Evolutionary conservation across 169 alveolate genomes (phyloP).

Genomic region (Plasmodium yoelii): DNA sequence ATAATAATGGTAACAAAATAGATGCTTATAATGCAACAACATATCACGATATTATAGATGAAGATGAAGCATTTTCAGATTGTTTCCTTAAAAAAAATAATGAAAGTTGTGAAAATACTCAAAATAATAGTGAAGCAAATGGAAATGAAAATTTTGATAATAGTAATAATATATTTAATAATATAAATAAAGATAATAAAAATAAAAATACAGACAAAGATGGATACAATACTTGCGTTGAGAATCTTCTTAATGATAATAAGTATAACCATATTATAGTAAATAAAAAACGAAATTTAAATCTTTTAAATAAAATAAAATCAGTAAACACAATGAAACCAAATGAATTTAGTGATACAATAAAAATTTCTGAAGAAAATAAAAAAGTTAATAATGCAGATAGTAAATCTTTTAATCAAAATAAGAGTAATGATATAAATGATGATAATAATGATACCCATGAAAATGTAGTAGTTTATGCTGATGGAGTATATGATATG

Average conservation of each 20-base stretch:
- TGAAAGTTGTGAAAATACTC: not conserved
- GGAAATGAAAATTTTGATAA: not conserved
- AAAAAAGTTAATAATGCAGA: not conserved
- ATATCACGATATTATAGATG: slow-evolving; percentile 52
- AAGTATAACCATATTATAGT: slow-evolving; percentile 39
- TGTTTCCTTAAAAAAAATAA: not conserved
- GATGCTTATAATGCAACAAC: slow-evolving; percentile 7
- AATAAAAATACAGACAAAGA: slow-evolving; percentile 17
- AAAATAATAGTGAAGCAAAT: not conserved
- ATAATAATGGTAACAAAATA: not conserved
- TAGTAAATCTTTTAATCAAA: not conserved
- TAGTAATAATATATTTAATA: not conserved
- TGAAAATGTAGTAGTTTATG: slow-evolving; percentile 78
- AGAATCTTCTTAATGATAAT: slow-evolving; percentile 7
- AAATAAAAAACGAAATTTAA: slow-evolving; percentile 9
- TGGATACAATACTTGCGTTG: slow-evolving; percentile 35
- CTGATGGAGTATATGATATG: slow-evolving; percentile 97
- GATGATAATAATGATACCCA: not conserved
- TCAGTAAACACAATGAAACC: not conserved
- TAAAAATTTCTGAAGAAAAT: not conserved
- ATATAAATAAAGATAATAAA: not conserved
- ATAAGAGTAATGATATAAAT: not conserved
- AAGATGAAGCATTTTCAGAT: not conserved
- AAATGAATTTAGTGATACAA: slow-evolving; percentile 1
- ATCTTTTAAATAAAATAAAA: not conserved